Evolutionary conservation across 495 filamentous ascomycete genomes (phyloP).

Genomic region (Xeromyces bisporus): DNA sequence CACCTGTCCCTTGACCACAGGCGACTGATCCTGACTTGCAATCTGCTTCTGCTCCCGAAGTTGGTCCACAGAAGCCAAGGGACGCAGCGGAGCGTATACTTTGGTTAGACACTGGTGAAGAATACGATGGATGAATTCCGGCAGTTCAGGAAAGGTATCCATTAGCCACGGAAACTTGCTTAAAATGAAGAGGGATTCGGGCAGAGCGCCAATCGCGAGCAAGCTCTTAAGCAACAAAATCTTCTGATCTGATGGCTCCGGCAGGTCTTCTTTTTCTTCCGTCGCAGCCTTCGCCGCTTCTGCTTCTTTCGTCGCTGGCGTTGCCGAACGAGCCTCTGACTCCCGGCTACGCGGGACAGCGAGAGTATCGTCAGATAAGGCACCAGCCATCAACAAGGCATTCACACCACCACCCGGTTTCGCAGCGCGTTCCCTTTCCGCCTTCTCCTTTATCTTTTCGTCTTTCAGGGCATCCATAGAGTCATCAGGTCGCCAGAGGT

Average conservation of each 20-base stretch:
- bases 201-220: constrained; percentile 78
- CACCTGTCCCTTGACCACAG: constrained; percentile 47
- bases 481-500: constrained; percentile 74
- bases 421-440: constrained; percentile 51
- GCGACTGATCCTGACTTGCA: constrained; percentile 41
- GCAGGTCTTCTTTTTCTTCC: constrained; percentile 43
- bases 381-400: constrained; percentile 78
- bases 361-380: constrained; percentile 66
- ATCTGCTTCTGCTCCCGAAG: constrained; percentile 32
- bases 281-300: constrained; percentile 26
- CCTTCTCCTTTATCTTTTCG: constrained; percentile 56
- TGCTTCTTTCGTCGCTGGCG: constrained; percentile 34
- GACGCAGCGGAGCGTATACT: constrained; percentile 39
- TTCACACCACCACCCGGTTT: constrained; percentile 54
- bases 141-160: constrained; percentile 62
- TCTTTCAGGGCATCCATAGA: constrained; percentile 55
- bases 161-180: constrained; percentile 84
- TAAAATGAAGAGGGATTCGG: constrained; percentile 83
- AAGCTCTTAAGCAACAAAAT: constrained; percentile 67
- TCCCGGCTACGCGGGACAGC: constrained; percentile 32
- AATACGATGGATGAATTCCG: constrained; percentile 67
- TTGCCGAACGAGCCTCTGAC: constrained; percentile 23
- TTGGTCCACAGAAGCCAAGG: constrained; percentile 21
- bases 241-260: constrained; percentile 82
- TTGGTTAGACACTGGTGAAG: constrained; percentile 60